These are phyloP conservation scores for Colletotrichum sp. DNA, from an alignment of 2,329 filamentous ascomycete genomes.

Conservation along the genomic window DNA sequence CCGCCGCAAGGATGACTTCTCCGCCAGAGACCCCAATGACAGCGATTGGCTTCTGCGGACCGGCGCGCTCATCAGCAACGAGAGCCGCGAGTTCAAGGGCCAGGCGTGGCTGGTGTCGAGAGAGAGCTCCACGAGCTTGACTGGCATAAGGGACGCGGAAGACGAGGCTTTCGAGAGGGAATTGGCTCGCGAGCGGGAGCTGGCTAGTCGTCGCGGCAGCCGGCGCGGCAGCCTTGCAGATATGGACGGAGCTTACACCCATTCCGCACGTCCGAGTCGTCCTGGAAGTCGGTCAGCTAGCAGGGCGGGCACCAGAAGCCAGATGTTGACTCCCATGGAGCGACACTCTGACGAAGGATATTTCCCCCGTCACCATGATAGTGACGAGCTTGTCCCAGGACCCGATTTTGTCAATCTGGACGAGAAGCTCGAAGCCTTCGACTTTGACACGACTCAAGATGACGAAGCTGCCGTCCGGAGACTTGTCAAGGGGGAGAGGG, in stretches of 20 bases:
- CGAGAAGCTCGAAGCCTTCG: slow-evolving; percentile 61
- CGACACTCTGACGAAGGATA: slow-evolving; percentile 45
- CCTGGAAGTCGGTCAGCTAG: slow-evolving; percentile 54
- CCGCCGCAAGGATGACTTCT: slow-evolving; percentile 14
- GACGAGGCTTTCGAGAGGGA: slow-evolving; percentile 59
- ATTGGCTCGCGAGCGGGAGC: slow-evolving; percentile 54
- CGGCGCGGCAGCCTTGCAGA: slow-evolving; percentile 50
- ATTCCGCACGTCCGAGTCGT: slow-evolving; percentile 25
- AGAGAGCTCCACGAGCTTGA: slow-evolving; percentile 67
- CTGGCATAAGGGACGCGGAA: slow-evolving; percentile 55
- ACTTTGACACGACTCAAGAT: slow-evolving; percentile 53
- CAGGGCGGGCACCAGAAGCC: slow-evolving; percentile 47
- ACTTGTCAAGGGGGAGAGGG: slow-evolving; percentile 58
- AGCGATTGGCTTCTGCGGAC: slow-evolving; percentile 71
- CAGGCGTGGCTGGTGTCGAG: slow-evolving; percentile 72
- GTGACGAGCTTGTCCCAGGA: slow-evolving; percentile 46
- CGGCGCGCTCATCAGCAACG: slow-evolving; percentile 65
- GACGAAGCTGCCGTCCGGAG: slow-evolving; percentile 65
- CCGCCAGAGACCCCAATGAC: slow-evolving; percentile 45
- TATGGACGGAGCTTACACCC: slow-evolving; percentile 35
- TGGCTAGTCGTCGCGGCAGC: slow-evolving; percentile 52
- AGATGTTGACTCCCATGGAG: slow-evolving; percentile 51
- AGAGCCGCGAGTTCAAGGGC: slow-evolving; percentile 70
- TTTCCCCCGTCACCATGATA: slow-evolving; percentile 36
- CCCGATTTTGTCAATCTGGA: slow-evolving; percentile 70